Evolutionary conservation across 139 green algal genomes (phyloP).

Genomic region (Ulvella scutata): DNA sequence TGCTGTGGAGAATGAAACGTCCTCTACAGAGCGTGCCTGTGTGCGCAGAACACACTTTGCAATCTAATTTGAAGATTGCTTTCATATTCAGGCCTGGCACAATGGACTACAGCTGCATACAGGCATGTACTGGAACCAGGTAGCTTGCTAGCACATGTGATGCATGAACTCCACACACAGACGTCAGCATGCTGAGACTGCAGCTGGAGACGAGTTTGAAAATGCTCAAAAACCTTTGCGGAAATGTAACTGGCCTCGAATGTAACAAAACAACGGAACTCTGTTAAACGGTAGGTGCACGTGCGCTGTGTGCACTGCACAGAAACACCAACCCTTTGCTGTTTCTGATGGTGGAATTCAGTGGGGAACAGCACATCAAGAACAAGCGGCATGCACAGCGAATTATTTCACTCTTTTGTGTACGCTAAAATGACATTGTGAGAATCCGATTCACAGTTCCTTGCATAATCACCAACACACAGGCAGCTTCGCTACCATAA

Average conservation of each 20-base stretch:
- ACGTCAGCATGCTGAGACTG: not conserved
- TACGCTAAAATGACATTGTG: too few species aligned
- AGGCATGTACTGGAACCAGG: too few species aligned
- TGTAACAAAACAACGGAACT: too few species aligned
- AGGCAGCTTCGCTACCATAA: too few species aligned
- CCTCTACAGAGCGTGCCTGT: not conserved
- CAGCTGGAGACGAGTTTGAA: not conserved
- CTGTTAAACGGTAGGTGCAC: too few species aligned
- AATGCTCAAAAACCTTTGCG: not conserved
- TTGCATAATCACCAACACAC: too few species aligned
- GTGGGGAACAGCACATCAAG: not conserved
- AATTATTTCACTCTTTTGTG: too few species aligned
- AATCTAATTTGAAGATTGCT: not conserved
- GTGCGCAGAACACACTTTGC: not conserved
- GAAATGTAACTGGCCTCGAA: not conserved
- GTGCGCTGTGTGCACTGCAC: not conserved
- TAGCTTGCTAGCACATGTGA: not conserved
- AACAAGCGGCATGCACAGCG: too few species aligned
- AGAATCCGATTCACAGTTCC: too few species aligned
- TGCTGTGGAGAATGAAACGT: not conserved
- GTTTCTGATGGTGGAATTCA: not conserved
- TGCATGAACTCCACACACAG: not conserved
- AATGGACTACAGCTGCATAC: not conserved
- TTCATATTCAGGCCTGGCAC: not conserved
- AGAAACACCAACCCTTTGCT: conserved; percentile 3